phyloP scores from a whole-genome alignment of 78 protist species.

The Dictyostelium purpureum region DNA sequence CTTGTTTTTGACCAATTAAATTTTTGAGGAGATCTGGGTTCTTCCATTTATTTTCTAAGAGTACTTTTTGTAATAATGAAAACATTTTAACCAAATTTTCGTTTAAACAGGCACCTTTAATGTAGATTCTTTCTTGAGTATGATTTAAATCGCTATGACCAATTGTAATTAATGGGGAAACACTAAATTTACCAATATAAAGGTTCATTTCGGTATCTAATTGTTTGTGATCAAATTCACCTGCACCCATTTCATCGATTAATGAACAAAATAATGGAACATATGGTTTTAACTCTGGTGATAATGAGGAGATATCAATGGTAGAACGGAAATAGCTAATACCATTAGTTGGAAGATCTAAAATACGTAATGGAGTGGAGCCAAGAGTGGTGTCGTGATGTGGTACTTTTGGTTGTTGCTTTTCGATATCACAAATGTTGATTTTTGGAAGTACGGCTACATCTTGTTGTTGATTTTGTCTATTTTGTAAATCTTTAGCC shows the following conservation, averaged over 20 bases:
- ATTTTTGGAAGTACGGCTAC: conserved; percentile 34
- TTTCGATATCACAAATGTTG: conserved; percentile 35
- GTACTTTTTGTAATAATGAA: neutral
- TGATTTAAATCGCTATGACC: neutral
- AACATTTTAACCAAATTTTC: conserved; percentile 56
- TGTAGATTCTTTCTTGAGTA: neutral
- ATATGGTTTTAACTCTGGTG: conserved; percentile 24
- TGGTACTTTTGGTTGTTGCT: neutral
- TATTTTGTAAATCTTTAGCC: conserved; percentile 23
- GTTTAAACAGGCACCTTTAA: conserved; percentile 33
- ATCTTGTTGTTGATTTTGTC: conserved; percentile 62
- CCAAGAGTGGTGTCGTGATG: neutral
- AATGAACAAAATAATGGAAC: conserved; percentile 42
- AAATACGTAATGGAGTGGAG: neutral
- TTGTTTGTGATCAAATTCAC: conserved; percentile 51
- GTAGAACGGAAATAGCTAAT: conserved; percentile 43
- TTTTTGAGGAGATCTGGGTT: conserved; percentile 62
- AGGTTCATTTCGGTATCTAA: conserved; percentile 53
- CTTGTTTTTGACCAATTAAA: conserved; percentile 40
- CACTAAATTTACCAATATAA: conserved; percentile 34
- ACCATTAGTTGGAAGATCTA: conserved; percentile 69
- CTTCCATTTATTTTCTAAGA: conserved; percentile 40
- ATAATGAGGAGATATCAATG: conserved; percentile 37
- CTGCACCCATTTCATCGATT: conserved; percentile 40
- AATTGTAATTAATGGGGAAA: conserved; percentile 24